Evolutionary conservation across 805 yeast species (phyloP).

Genomic region (Candida lessepsii): DNA sequence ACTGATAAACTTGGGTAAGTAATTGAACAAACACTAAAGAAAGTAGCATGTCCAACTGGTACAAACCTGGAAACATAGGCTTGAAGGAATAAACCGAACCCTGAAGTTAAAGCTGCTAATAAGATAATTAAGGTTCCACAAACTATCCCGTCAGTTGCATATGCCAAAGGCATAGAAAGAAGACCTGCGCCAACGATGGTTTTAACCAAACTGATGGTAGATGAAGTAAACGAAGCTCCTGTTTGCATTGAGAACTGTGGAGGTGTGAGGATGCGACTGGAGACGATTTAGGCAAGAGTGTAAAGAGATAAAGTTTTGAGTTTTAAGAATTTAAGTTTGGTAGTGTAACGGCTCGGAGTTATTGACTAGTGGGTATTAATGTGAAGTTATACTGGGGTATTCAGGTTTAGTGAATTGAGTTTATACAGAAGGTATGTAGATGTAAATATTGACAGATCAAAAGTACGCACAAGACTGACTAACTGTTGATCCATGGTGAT

Average conservation of each 20-base stretch:
- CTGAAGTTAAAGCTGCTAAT: constrained; percentile 64
- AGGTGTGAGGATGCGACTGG: too few species aligned
- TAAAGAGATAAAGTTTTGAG: too few species aligned
- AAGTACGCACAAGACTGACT: too few species aligned
- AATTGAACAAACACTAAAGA: constrained; percentile 64
- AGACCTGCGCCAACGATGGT: constrained; percentile 82
- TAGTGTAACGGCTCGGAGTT: too few species aligned
- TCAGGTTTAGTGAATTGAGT: too few species aligned
- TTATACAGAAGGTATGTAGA: too few species aligned
- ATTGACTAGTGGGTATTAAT: too few species aligned
- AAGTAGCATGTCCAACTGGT: constrained; percentile 62
- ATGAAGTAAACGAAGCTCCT: constrained; percentile 53
- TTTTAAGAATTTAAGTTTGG: too few species aligned
- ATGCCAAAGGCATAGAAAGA: constrained; percentile 72
- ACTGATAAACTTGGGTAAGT: constrained; percentile 67
- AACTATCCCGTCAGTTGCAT: constrained; percentile 62
- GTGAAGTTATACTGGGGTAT: too few species aligned
- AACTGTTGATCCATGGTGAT: too few species aligned
- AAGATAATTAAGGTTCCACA: constrained; percentile 56
- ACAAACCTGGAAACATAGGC: constrained; percentile 56
- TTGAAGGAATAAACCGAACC: constrained; percentile 65
- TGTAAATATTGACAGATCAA: too few species aligned
- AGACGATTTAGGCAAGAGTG: too few species aligned
- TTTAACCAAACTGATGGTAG: constrained; percentile 65
- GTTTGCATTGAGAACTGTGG: constrained; percentile 2